Percentiles rank a stretch among this genome's conserved stretches.
Conservation (phyloP, 2,329 filamentous ascomycete species). For the Ceratocystis colombiana region DNA sequence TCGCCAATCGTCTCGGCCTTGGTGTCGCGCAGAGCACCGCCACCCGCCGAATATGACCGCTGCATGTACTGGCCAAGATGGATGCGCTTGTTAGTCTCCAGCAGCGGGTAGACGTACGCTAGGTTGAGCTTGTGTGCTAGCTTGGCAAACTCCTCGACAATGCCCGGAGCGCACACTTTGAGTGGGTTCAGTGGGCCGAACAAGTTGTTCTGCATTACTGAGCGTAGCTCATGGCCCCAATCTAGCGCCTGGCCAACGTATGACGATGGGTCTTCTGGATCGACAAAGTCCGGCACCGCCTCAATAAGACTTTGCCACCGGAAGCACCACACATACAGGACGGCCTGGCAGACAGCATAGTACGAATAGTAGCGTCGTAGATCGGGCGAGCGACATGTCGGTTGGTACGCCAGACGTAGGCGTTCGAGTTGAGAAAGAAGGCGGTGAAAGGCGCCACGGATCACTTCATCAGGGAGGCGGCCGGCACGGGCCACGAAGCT, state of each 20-base stretch:
- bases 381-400: constrained; percentile 70
- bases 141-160: constrained; percentile 84
- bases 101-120: constrained; percentile 76
- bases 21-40: constrained; percentile 32
- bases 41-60: constrained; percentile 43
- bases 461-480: constrained; percentile 62
- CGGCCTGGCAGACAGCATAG: constrained; percentile 78
- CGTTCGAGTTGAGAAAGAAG: constrained; percentile 68
- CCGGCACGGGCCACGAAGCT: constrained; percentile 89
- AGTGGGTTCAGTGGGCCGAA: constrained; percentile 86
- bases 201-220: constrained; percentile 65
- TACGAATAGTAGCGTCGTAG: constrained; percentile 73
- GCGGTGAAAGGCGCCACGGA: constrained; percentile 72
- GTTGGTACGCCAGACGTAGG: constrained; percentile 63
- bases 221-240: constrained; percentile 66
- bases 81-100: constrained; percentile 87
- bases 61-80: constrained; percentile 62
- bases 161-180: constrained; percentile 82
- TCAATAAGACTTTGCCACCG: constrained; percentile 83
- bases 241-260: constrained; percentile 61
- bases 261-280: constrained; percentile 50
- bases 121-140: constrained; percentile 77
- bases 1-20: constrained; percentile 34
- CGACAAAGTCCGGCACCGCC: constrained; percentile 49
- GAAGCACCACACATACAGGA: constrained; percentile 95